Base-by-base conservation (phyloP, 768 basidiomycete genomes). In the Suillus discolor region DNA sequence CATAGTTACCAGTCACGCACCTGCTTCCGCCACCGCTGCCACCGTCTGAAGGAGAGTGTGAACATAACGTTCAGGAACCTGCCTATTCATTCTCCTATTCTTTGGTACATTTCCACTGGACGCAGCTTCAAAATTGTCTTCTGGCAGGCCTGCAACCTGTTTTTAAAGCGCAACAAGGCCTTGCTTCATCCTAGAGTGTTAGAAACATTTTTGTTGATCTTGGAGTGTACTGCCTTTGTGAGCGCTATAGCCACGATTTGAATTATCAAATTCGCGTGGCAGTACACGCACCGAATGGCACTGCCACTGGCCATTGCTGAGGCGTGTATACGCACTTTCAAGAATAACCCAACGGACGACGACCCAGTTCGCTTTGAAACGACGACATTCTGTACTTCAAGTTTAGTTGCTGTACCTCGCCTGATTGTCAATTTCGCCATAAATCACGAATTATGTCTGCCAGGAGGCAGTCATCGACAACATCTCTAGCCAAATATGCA, bases 1-100 rank as follows among this genome's bases (percentile, higher is more conserved):
- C 4, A 16, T 9, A 41, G 65, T 13, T 38, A 94, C 93, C 74
- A 98, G 80, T 42, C 97, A 80, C 31, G 84, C 83, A 2, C 95
- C 96, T 54, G 87, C 61, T 89, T 89, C 65, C 92, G 83, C 97
- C 94, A 99, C 70, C 84, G 83, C 71, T 91, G 86, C 75, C 87
- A 90, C 86, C 69, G 82, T 31, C 91, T 92, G 64, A 28, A 65
- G 45, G 49, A 34, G 63, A 36, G 63, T 65, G 41, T 15, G 55
- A 47, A 54, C 51, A 36, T 65, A 44, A 54, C 53, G 55, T 42
- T 23, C 23, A 4, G 57, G 62, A 38, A 65, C 54, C 60, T 23
- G 82, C 90, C 25, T 70, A 93, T 90, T 89, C 83, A 89, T 84
- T n/a, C 91, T 71, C 90, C 89, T 83, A 89, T 84, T n/a, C 91